Evolutionary conservation across 2,329 filamentous ascomycete genomes (phyloP).

Genomic region (Sporothrix schenckii): DNA sequence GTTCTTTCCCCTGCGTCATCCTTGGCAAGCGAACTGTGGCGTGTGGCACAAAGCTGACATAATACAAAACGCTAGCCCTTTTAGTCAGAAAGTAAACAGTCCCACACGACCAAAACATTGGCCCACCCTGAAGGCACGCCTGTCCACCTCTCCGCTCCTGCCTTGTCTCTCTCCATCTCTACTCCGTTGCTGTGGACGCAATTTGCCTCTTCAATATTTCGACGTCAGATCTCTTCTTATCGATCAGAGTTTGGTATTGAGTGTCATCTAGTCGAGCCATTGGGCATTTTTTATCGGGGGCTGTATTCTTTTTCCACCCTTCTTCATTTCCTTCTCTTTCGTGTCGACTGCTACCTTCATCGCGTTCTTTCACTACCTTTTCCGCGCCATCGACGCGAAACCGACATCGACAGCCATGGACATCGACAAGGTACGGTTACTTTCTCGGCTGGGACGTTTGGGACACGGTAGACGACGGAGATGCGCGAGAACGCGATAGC

Average conservation of each 20-base stretch:
- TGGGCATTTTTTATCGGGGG: constrained; percentile 17
- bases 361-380: neutral
- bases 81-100: constrained; percentile 35
- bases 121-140: constrained; percentile 23
- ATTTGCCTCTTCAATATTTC: constrained; percentile 12
- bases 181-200: constrained; percentile 18
- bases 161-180: neutral
- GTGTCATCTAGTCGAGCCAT: neutral
- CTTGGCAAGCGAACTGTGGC: constrained; percentile 11
- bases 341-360: neutral
- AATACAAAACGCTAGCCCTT: neutral
- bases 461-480: no score
- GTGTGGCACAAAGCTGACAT: constrained; percentile 16
- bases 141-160: constrained; percentile 8
- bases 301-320: neutral
- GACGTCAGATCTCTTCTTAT: constrained; percentile 23
- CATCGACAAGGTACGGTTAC: constrained; percentile 24
- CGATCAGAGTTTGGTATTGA: neutral
- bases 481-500: neutral
- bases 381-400: neutral
- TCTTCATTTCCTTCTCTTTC: constrained; percentile 1
- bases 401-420: constrained; percentile 26
- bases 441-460: neutral
- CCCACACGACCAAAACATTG: constrained; percentile 29
- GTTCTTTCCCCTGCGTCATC: constrained; percentile 18